Evolutionary conservation across 345 rosid genomes (phyloP), one percentile per base, ranked within the genome.

Genomic region (Moricandia arvensis): DNA sequence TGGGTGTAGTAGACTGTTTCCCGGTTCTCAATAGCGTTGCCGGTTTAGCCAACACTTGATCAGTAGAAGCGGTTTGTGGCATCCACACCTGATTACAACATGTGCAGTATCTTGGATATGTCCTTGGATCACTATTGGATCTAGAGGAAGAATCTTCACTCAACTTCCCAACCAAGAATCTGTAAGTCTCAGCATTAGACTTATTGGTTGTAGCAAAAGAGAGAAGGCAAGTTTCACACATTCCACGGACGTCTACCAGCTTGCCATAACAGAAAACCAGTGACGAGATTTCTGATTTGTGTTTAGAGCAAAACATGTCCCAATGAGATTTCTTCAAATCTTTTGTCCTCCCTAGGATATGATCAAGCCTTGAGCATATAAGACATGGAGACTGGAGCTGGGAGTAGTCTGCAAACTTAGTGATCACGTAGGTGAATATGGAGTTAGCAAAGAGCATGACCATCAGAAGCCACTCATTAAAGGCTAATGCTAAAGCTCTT

Each of bases 291-390:
- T 93, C 97, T 51, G 86, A 84, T 86, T 88, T 90, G 82, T 95
- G 99, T 53, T 81, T 80, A 59, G 86, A 21, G 17, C 99, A 95
- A 60, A 95, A 80, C 83, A 88, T 79, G 68, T 95, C 96, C 93
- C 88, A 80, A 26, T 87, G 86, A 58, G 75, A 60, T 29, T 62
- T 87, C 71, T 69, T 93, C 49, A 51, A 43, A 69, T 80, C 80
- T 74, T 78, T 76, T 2, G 51, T 41, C 15, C 69, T 81, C 53
- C 91, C 90, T 1, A 90, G 72, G 61, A 95, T 82, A 69, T 87
- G 97, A 83, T 95, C 99, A 24, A 95, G 96, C 64, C 90, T 86
- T 13, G 98, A 89, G 81, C 99, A 95, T 18, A 92, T 81, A 43
- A 91, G 71, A 59, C 99, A 95, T 0, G 97, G 98, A 9, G 85